Evolutionary conservation across 1,284 basidiomycete species (phyloP).

Genomic region (Pseudozyma tsukubaensis): DNA sequence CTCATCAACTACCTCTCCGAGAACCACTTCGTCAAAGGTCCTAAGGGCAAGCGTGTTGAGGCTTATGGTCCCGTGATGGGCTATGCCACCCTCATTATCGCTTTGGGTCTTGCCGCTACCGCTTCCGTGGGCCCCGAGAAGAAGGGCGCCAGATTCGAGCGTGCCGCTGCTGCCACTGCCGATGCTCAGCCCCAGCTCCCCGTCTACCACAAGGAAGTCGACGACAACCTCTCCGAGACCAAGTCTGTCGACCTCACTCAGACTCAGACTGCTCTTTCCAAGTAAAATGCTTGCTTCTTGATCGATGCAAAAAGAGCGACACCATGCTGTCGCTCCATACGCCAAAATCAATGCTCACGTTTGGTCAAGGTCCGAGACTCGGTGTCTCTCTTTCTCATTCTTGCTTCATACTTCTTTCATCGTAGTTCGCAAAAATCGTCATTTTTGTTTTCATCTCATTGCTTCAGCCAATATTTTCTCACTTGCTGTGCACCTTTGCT

Average conservation of each 20-base stretch:
- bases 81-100: slow-evolving; percentile 53
- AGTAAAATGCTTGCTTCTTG: slow-evolving; percentile 4
- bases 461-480: too few species aligned
- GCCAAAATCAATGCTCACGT: too few species aligned
- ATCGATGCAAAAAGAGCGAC: too few species aligned
- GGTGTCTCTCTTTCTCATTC: too few species aligned
- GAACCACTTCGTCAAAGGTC: slow-evolving; percentile 24
- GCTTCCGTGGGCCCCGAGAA: slow-evolving; percentile 53
- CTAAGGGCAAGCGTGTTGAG: slow-evolving; percentile 27
- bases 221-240: slow-evolving; percentile 22
- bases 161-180: slow-evolving; percentile 42
- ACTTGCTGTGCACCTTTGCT: too few species aligned
- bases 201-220: slow-evolving; percentile 29
- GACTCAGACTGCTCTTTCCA: slow-evolving; percentile 17
- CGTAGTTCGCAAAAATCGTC: too few species aligned
- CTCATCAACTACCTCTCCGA: slow-evolving; percentile 56
- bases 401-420: too few species aligned
- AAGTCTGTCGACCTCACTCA: slow-evolving; percentile 27
- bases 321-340: too few species aligned
- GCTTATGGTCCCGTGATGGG: slow-evolving; percentile 58
- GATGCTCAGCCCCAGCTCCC: slow-evolving; percentile 25
- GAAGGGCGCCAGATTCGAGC: slow-evolving; percentile 50
- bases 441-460: too few species aligned
- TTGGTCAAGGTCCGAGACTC: too few species aligned
- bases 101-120: slow-evolving; percentile 29